Conservation (phyloP, 768 basidiomycete species). For the Trametes meyenii region DNA sequence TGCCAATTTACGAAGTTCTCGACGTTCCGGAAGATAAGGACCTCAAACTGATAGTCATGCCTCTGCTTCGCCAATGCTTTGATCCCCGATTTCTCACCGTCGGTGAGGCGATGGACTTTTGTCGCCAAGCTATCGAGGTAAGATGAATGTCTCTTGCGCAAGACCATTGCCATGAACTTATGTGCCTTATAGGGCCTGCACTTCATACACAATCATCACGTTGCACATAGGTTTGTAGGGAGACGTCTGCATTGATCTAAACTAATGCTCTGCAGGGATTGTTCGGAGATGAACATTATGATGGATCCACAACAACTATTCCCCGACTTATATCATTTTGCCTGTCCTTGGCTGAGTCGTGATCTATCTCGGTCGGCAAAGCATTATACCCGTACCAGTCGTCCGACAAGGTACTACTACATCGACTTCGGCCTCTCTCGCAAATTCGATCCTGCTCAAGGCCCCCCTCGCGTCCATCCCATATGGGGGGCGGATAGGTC, state of each 20-base stretch:
- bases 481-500: slow-evolving; percentile 22
- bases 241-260: slow-evolving; percentile 2
- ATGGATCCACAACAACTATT: slow-evolving; percentile 28
- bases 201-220: not conserved
- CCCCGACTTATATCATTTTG: slow-evolving; percentile 33
- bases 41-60: slow-evolving; percentile 34
- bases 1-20: slow-evolving; percentile 28
- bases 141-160: not conserved
- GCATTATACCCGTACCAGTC: slow-evolving; percentile 29
- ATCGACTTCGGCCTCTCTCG: slow-evolving; percentile 31
- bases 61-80: slow-evolving; percentile 32
- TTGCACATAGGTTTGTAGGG: not conserved
- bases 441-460: slow-evolving; percentile 32
- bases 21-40: slow-evolving; percentile 14
- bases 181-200: not conserved
- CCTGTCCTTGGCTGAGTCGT: slow-evolving; percentile 6
- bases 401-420: slow-evolving; percentile 30
- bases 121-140: slow-evolving; percentile 41
- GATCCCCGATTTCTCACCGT: slow-evolving; percentile 37
- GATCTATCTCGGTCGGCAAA: slow-evolving; percentile 30
- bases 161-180: not conserved
- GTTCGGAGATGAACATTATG: slow-evolving; percentile 22
- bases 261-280: slow-evolving; percentile 12
- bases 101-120: slow-evolving; percentile 40
- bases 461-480: slow-evolving; percentile 27